These are phyloP conservation scores for Dioszegia hungarica DNA, from an alignment of 768 basidiomycete genomes.

Conservation along the genomic window DNA sequence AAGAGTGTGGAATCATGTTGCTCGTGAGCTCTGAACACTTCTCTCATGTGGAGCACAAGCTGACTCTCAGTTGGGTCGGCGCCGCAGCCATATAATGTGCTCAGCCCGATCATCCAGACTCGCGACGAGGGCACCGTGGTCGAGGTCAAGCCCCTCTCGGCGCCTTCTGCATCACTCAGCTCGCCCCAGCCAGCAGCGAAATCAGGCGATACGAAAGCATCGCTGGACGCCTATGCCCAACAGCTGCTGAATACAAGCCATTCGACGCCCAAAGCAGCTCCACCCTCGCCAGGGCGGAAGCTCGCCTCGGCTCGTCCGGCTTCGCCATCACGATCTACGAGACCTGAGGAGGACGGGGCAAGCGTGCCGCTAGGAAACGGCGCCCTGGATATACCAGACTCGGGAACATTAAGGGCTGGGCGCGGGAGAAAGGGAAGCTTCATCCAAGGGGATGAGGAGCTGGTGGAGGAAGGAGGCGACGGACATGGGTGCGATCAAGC, in stretches of 20 bases:
- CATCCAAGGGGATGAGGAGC: conserved; percentile 24
- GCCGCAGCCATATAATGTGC: conserved; percentile 68
- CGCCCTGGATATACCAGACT: too few relatives aligned
- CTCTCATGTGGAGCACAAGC: background rate
- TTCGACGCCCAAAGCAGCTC: too few relatives aligned
- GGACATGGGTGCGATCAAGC: conserved; percentile 60
- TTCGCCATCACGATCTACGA: too few relatives aligned
- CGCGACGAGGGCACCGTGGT: conserved; percentile 46
- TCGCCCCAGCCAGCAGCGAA: background rate
- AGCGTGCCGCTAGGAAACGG: too few relatives aligned
- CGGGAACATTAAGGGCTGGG: background rate
- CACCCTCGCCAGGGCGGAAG: too few relatives aligned
- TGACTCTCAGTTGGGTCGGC: conserved; percentile 53
- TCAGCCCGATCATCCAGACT: conserved; percentile 64
- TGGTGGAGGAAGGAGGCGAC: conserved; percentile 19
- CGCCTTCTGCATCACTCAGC: background rate
- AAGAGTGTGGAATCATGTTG: conserved; percentile 79
- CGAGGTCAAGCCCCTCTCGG: conserved; percentile 1
- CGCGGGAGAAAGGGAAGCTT: conserved; percentile 13
- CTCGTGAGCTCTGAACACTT: conserved; percentile 55
- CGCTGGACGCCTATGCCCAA: conserved; percentile 17
- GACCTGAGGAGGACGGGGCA: too few relatives aligned
- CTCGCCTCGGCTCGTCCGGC: too few relatives aligned
- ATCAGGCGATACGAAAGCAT: background rate
- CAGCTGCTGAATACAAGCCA: conserved; percentile 17